A percentile compares a stretch with the other conserved stretches of the same genome.
Conservation (phyloP, 345 rosid genomes). For the Boechera stricta region DNA sequence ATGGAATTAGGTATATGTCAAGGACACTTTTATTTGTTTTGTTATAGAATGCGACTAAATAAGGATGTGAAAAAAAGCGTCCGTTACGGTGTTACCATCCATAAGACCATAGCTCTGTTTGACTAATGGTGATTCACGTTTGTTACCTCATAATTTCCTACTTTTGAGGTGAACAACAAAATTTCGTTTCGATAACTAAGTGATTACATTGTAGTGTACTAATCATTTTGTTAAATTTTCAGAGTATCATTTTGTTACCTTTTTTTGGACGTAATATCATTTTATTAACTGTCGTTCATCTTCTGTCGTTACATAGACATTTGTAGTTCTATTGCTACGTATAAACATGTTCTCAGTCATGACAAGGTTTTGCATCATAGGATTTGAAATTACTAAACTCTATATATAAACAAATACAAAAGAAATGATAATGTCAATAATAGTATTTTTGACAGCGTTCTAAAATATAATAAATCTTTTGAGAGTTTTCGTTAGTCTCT, state of each 20-base stretch:
- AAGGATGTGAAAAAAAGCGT: background rate
- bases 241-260: no score
- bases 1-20: constrained; percentile 16
- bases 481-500: background rate
- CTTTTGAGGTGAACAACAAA: background rate
- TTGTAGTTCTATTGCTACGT: no score
- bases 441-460: background rate
- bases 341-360: background rate
- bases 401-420: no score
- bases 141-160: background rate
- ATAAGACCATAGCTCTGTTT: background rate
- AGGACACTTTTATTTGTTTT: background rate
- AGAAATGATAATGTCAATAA: background rate
- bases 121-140: background rate
- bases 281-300: no score
- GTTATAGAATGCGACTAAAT: constrained; percentile 3
- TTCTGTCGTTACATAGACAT: no score
- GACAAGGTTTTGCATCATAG: background rate
- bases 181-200: background rate
- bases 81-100: constrained; percentile 8
- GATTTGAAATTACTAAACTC: no score
- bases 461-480: no score
- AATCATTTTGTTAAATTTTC: background rate
- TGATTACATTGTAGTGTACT: background rate
- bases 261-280: no score